phyloP scores from a whole-genome alignment of 306 rosid species.

The Cucurbita ficifolia region DNA sequence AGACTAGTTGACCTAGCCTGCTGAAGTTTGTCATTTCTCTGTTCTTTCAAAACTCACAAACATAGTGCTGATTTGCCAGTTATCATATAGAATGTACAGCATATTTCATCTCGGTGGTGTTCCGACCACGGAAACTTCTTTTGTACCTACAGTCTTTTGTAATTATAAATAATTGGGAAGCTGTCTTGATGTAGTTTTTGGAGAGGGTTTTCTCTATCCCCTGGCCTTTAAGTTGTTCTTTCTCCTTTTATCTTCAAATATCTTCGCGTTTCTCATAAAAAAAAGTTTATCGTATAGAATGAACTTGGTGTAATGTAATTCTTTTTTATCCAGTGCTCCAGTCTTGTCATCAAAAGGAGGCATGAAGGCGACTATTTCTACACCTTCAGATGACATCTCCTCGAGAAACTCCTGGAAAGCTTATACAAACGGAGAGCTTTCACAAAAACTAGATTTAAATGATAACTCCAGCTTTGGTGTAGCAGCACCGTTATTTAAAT shows the following conservation, averaged over 20 bases:
- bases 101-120: background rate
- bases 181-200: background rate
- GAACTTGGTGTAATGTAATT: background rate
- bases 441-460: conserved; percentile 62
- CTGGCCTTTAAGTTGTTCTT: background rate
- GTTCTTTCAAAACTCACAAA: background rate
- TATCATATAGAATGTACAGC: background rate
- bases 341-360: conserved; percentile 84
- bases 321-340: conserved; percentile 62
- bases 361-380: conserved; percentile 42
- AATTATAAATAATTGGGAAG: background rate
- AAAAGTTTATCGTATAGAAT: background rate
- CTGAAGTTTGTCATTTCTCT: background rate
- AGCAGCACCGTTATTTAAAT: conserved; percentile 84
- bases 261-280: background rate
- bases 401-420: conserved; percentile 79
- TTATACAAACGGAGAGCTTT: conserved; percentile 57
- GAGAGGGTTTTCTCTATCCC: background rate
- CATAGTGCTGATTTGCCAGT: background rate
- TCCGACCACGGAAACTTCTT: background rate
- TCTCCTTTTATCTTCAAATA: background rate
- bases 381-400: conserved; percentile 49
- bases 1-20: background rate
- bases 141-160: background rate
- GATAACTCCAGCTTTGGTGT: conserved; percentile 74